phyloP scores from a whole-genome alignment of 2,329 filamentous ascomycete species.

The Fusarium sp. region DNA sequence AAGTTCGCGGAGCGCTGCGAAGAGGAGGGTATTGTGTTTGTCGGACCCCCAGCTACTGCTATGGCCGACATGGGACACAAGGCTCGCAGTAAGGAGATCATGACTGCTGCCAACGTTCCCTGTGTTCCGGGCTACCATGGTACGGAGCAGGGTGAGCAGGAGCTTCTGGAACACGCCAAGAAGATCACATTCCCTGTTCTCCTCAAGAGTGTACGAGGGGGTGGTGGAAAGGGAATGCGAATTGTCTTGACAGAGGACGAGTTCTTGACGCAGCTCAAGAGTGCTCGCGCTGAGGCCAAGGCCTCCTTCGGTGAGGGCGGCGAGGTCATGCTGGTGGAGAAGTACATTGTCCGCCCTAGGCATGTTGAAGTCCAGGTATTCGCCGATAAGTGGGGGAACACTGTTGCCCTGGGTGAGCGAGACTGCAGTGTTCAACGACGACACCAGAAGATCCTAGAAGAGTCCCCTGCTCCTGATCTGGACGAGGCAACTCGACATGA shows the following conservation, averaged over 20 bases:
- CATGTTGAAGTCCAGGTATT: conserved; percentile 95
- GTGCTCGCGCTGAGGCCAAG: conserved; percentile 78
- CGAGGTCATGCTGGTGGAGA: conserved; percentile 86
- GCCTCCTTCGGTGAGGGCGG: conserved; percentile 84
- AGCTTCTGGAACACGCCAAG: conserved; percentile 74
- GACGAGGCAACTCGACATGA: conserved; percentile 68
- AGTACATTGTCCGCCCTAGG: conserved; percentile 80
- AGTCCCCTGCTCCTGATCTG: conserved; percentile 81
- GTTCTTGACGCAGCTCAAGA: conserved; percentile 75
- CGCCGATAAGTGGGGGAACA: conserved; percentile 82
- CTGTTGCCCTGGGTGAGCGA: conserved; percentile 85
- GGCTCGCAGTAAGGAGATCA: conserved; percentile 93
- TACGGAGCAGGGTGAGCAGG: conserved; percentile 75
- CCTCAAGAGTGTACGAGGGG: conserved; percentile 82
- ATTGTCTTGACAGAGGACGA: conserved; percentile 76
- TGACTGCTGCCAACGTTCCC: conserved; percentile 93
- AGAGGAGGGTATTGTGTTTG: conserved; percentile 91
- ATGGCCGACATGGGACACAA: conserved; percentile 95
- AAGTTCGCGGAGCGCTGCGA: conserved; percentile 89
- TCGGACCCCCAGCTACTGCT: conserved; percentile 86
- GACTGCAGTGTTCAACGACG: conserved; percentile 89
- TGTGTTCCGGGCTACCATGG: conserved; percentile 98
- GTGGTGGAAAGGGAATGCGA: conserved; percentile 87
- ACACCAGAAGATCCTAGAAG: conserved; percentile 92
- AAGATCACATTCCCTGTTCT: conserved; percentile 77